phyloP scores from a whole-genome alignment of 139 green algal genomes.

The Tetraselmis striata region DNA sequence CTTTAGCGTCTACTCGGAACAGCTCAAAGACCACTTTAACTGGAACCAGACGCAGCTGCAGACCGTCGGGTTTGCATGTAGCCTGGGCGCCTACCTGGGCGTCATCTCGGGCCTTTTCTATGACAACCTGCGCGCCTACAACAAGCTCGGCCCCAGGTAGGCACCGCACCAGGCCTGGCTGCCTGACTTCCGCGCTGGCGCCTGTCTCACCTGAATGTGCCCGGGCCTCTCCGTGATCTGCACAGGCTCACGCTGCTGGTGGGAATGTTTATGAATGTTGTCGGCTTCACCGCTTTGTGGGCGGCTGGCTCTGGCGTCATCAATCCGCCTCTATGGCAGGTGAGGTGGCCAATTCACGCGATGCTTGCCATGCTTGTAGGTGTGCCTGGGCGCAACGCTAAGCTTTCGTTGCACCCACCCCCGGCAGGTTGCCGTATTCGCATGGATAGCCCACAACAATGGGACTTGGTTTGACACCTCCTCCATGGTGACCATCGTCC shows the following conservation, averaged over 20 bases:
- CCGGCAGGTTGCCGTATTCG: conserved; percentile 2
- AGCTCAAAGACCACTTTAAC: background rate
- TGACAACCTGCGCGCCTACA: background rate
- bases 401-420: background rate
- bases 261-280: background rate
- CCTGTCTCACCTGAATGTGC: no score
- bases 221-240: no score
- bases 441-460: conserved; percentile 40
- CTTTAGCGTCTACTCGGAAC: background rate
- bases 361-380: no score
- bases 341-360: no score
- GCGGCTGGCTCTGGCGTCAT: background rate
- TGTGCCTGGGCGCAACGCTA: no score
- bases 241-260: background rate
- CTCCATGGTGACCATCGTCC: conserved; percentile 57
- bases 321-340: background rate
- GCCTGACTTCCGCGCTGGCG: no score
- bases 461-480: conserved; percentile 64
- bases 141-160: background rate
- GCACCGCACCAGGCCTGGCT: no score
- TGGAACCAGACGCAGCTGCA: background rate
- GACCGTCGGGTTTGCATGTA: background rate
- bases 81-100: background rate
- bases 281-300: background rate
- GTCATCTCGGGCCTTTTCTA: background rate